These are phyloP conservation scores for Ceriops tagal DNA, from an alignment of 345 rosid genomes.

Conservation along the genomic window DNA sequence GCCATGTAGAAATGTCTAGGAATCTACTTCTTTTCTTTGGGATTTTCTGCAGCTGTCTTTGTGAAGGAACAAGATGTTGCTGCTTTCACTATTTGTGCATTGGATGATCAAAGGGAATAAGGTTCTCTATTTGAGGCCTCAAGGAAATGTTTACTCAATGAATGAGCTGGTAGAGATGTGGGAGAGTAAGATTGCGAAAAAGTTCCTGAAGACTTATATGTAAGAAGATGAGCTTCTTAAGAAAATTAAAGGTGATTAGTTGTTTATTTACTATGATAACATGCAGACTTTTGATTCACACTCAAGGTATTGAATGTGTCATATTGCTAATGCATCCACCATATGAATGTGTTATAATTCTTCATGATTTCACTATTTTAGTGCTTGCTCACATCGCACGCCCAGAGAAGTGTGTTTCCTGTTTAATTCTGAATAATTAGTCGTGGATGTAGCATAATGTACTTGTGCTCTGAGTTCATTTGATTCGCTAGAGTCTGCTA, in stretches of 20 bases:
- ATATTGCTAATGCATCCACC: too few species aligned
- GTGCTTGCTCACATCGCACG: too few species aligned
- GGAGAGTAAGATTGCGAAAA: conserved; percentile 66
- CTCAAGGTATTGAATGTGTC: too few species aligned
- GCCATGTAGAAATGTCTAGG: not conserved
- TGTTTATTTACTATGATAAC: too few species aligned
- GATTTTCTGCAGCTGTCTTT: conserved; percentile 50
- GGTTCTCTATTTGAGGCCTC: conserved; percentile 61
- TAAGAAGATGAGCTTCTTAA: conserved; percentile 59
- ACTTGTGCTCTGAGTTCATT: too few species aligned
- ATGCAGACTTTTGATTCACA: too few species aligned
- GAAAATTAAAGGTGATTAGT: conserved; percentile 51
- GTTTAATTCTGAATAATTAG: too few species aligned
- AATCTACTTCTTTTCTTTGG: conserved; percentile 2
- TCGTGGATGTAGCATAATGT: too few species aligned
- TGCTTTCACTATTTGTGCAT: conserved; percentile 49
- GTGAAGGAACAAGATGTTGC: conserved; percentile 61
- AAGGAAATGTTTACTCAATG: conserved; percentile 60
- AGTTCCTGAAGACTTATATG: conserved; percentile 48
- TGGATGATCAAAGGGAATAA: conserved; percentile 72
- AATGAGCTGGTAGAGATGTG: conserved; percentile 60
- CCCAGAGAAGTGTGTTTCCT: too few species aligned
- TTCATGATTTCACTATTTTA: too few species aligned
- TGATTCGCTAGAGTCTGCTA: too few species aligned
- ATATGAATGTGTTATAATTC: too few species aligned